These are phyloP conservation scores for Citrus trifoliata DNA, from an alignment of 345 rosid species.

Conservation along the genomic window DNA sequence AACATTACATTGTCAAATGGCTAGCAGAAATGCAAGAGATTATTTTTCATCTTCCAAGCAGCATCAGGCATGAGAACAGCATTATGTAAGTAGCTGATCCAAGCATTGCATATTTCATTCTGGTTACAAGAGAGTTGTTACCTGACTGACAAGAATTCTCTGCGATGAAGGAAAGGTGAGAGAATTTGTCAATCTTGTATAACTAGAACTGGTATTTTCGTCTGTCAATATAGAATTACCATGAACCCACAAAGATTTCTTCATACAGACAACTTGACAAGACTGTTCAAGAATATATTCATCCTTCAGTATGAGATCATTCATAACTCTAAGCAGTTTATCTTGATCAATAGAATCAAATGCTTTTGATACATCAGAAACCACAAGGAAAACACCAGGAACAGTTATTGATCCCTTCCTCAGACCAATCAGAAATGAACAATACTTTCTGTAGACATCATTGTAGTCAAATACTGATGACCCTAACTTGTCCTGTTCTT, in stretches of 20 bases:
- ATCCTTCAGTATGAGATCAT: conserved; percentile 46
- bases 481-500: conserved; percentile 66
- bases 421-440: conserved; percentile 51
- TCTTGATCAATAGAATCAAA: conserved; percentile 79
- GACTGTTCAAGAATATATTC: conserved; percentile 43
- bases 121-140: conserved; percentile 14
- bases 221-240: conserved; percentile 33
- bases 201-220: conserved; percentile 10
- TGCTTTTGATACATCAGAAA: conserved; percentile 81
- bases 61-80: not conserved
- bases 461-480: conserved; percentile 85
- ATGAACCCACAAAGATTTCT: conserved; percentile 44
- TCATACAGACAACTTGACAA: conserved; percentile 45
- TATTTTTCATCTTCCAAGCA: not conserved
- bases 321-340: conserved; percentile 53
- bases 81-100: not conserved
- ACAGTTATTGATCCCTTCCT: conserved; percentile 39
- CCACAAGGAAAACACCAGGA: conserved; percentile 57
- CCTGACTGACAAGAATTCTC: conserved; percentile 57
- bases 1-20: not conserved
- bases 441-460: conserved; percentile 67
- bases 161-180: conserved; percentile 36
- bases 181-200: conserved; percentile 38
- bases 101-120: not conserved
- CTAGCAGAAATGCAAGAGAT: not conserved